phyloP scores from a whole-genome alignment of 2,329 filamentous ascomycete species.

The Pezicula rhizophila region DNA sequence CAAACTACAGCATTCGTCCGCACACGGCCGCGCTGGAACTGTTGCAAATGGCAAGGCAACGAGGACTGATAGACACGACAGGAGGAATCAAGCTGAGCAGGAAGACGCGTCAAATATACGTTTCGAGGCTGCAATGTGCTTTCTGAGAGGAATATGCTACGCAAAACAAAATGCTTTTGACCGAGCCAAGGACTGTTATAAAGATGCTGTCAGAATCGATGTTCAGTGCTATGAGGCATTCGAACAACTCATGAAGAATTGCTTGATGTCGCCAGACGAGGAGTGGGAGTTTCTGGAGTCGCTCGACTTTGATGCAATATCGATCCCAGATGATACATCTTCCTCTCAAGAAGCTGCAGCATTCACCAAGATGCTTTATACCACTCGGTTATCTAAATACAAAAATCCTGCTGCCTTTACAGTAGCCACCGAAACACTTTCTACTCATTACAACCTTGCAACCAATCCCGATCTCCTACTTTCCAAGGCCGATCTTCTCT shows the following conservation, averaged over 20 bases:
- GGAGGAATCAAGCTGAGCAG: constrained; percentile 28
- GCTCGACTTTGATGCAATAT: constrained; percentile 81
- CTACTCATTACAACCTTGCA: constrained; percentile 85
- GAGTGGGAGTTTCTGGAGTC: constrained; percentile 67
- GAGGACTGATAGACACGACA: constrained; percentile 18
- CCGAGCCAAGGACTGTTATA: constrained; percentile 96
- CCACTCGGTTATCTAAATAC: constrained; percentile 91
- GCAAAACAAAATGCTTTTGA: constrained; percentile 97
- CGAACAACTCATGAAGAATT: constrained; percentile 95
- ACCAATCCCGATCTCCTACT: constrained; percentile 86
- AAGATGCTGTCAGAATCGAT: constrained; percentile 92
- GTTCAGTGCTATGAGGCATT: constrained; percentile 98
- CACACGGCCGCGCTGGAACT: constrained; percentile 42
- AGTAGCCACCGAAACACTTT: constrained; percentile 80
- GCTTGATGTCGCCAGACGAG: constrained; percentile 72
- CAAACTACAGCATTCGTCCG: constrained; percentile 64
- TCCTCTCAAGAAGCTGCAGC: constrained; percentile 80
- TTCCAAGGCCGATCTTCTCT: constrained; percentile 82
- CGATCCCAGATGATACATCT: constrained; percentile 56
- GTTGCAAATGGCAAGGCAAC: constrained; percentile 38
- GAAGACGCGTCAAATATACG: constrained; percentile 72
- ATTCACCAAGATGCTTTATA: constrained; percentile 95
- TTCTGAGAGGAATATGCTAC: constrained; percentile 86
- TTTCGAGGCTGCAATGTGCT: constrained; percentile 97
- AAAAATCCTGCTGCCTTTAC: constrained; percentile 78